These are phyloP conservation scores for Aquilaria yunnanensis DNA, from an alignment of 345 rosid species.

Conservation along the genomic window DNA sequence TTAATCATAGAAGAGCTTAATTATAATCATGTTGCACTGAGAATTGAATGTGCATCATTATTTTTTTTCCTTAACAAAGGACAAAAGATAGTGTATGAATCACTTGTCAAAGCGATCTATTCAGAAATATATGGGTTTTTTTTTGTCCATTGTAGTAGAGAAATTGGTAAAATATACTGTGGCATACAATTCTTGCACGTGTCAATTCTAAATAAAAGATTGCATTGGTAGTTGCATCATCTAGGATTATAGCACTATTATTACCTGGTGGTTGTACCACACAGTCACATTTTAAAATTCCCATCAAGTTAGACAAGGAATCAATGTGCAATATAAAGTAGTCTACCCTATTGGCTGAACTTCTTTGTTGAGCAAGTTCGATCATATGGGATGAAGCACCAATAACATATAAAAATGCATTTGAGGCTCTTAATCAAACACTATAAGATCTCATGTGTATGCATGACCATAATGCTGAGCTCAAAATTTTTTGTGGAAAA, in stretches of 20 bases:
- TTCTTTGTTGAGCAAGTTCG: neutral
- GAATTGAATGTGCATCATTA: neutral
- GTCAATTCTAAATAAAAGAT: neutral
- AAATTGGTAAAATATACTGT: neutral
- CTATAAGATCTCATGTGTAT: neutral
- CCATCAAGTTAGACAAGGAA: neutral
- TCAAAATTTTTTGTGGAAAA: too few relatives aligned
- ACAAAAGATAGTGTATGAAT: neutral
- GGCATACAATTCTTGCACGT: neutral
- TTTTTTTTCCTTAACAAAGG: neutral
- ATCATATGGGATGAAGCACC: conserved; percentile 12
- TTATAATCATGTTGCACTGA: neutral
- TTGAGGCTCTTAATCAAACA: neutral
- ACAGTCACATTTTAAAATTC: neutral
- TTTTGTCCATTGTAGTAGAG: too few relatives aligned
- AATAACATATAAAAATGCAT: neutral
- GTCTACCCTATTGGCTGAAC: neutral
- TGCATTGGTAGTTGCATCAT: neutral
- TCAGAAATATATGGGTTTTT: neutral
- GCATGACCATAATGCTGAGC: too few relatives aligned
- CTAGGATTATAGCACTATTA: neutral
- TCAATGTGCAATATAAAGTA: neutral
- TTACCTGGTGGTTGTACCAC: conserved; percentile 4
- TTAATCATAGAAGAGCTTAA: too few relatives aligned
- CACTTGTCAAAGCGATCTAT: neutral